Conservation (phyloP, 1,139 yeast genomes). For the Zygosaccharomyces pseudobailii region DNA sequence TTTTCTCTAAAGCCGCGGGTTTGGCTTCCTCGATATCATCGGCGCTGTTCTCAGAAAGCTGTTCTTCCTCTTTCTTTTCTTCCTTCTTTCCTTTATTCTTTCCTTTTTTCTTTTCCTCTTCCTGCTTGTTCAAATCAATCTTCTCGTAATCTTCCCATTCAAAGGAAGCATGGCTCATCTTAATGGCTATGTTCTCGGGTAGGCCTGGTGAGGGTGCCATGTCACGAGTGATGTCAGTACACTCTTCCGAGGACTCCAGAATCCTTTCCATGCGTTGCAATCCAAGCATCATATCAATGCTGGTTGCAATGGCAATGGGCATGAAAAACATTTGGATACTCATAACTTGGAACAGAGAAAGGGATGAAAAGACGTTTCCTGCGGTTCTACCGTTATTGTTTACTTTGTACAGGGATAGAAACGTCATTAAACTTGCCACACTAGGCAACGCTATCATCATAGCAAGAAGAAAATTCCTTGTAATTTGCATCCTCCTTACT, state of each 20-base stretch:
- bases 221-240: slow-evolving; percentile 33
- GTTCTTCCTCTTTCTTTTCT: neutral
- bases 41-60: neutral
- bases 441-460: slow-evolving; percentile 57
- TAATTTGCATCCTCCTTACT: slow-evolving; percentile 47
- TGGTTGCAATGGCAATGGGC: slow-evolving; percentile 52
- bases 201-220: slow-evolving; percentile 12
- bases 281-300: slow-evolving; percentile 67
- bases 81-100: slow-evolving; percentile 10
- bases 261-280: slow-evolving; percentile 53
- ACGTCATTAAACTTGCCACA: slow-evolving; percentile 67
- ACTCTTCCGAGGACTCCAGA: slow-evolving; percentile 41
- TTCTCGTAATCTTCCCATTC: slow-evolving; percentile 57
- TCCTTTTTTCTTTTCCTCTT: slow-evolving; percentile 20
- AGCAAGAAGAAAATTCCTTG: slow-evolving; percentile 57
- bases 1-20: slow-evolving; percentile 7
- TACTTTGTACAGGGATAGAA: slow-evolving; percentile 60
- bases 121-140: slow-evolving; percentile 28
- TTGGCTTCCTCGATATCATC: slow-evolving; percentile 1
- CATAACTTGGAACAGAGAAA: slow-evolving; percentile 67
- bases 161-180: slow-evolving; percentile 51
- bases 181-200: slow-evolving; percentile 39
- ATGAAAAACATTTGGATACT: slow-evolving; percentile 68
- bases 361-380: slow-evolving; percentile 73
- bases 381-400: slow-evolving; percentile 49